These are phyloP conservation scores for Staphylotrichum tortipilum DNA, from an alignment of 495 filamentous ascomycete genomes.

Conservation along the genomic window DNA sequence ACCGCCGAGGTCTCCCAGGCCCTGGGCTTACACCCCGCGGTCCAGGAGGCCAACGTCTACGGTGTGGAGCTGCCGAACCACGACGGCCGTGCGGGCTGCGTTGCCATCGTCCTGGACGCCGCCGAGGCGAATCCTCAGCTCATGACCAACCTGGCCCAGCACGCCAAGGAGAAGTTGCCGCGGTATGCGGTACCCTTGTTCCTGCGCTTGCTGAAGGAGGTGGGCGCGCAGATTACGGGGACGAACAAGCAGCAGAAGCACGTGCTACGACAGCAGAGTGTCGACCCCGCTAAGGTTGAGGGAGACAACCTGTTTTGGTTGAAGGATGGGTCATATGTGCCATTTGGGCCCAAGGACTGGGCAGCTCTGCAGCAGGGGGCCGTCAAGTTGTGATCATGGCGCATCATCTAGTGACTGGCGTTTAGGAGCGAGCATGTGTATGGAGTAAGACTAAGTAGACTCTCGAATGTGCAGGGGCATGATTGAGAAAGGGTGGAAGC, in stretches of 20 bases:
- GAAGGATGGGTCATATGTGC: constrained; percentile 58
- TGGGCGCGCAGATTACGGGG: constrained; percentile 57
- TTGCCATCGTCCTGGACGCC: constrained; percentile 49
- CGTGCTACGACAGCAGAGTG: constrained; percentile 56
- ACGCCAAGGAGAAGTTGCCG: constrained; percentile 50
- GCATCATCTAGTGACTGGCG: too few relatives aligned
- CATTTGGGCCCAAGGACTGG: constrained; percentile 62
- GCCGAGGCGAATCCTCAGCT: constrained; percentile 23
- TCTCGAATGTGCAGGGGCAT: too few relatives aligned
- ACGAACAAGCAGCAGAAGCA: constrained; percentile 86
- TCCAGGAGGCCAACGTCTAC: constrained; percentile 82
- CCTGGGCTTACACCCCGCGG: constrained; percentile 54
- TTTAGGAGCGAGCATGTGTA: too few relatives aligned
- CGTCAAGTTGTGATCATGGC: constrained; percentile 55
- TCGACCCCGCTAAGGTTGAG: constrained; percentile 52
- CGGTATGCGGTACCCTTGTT: constrained; percentile 73
- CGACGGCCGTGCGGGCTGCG: constrained; percentile 82
- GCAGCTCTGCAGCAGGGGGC: constrained; percentile 52
- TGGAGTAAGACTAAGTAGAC: too few relatives aligned
- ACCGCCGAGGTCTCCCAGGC: constrained; percentile 73
- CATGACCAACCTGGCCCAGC: constrained; percentile 49
- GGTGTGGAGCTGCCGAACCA: constrained; percentile 75
- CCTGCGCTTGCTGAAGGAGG: constrained; percentile 51
- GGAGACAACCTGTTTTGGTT: constrained; percentile 55
- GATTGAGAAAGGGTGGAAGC: too few relatives aligned